Evolutionary conservation across 75 land plant genomes (phyloP).

Genomic region (Pinus tabuliformis): DNA sequence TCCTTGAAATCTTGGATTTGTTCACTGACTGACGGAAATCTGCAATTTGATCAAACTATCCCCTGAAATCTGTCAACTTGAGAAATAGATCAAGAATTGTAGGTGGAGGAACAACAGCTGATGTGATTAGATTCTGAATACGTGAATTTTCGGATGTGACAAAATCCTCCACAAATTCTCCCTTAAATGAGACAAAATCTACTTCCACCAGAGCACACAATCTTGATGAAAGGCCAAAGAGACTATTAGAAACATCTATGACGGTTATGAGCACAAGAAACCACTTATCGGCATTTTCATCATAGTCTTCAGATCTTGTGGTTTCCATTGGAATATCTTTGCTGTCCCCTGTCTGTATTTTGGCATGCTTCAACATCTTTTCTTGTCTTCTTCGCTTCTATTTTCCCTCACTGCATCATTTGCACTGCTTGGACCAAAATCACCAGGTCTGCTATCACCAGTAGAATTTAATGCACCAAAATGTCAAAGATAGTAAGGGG

Average conservation of each 20-base stretch:
- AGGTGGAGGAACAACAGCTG: slow-evolving; percentile 70
- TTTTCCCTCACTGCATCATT: background rate
- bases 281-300: slow-evolving; percentile 65
- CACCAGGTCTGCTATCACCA: background rate
- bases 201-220: slow-evolving; percentile 58
- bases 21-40: no score
- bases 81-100: slow-evolving; percentile 85
- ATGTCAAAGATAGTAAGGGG: no score
- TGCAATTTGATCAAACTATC: no score
- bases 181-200: slow-evolving; percentile 55
- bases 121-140: slow-evolving; percentile 53
- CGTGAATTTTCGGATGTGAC: slow-evolving; percentile 64
- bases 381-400: background rate
- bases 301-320: no score
- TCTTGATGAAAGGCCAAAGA: slow-evolving; percentile 80
- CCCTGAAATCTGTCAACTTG: slow-evolving; percentile 13
- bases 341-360: no score
- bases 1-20: no score
- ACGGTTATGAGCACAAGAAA: slow-evolving; percentile 48
- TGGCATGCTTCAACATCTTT: no score
- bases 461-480: no score
- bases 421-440: slow-evolving; percentile 12
- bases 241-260: slow-evolving; percentile 21
- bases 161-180: slow-evolving; percentile 88
- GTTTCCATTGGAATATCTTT: no score